Conservation (phyloP, 768 basidiomycete genomes). For the Leucocoprinus birnbaumii region DNA sequence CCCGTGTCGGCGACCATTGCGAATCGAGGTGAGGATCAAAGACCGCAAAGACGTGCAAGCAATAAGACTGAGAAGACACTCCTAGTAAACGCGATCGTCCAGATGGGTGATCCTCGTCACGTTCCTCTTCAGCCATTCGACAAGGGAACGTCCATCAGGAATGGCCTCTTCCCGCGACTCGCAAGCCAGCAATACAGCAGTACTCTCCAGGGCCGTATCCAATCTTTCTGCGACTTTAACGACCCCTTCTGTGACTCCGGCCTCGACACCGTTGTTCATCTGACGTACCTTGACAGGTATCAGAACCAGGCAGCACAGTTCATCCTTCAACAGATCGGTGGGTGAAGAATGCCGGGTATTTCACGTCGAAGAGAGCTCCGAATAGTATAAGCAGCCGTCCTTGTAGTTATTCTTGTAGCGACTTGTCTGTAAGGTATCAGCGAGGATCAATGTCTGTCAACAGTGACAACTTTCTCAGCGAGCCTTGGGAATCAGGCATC, state of each 20-base stretch:
- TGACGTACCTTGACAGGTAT: slow-evolving; percentile 24
- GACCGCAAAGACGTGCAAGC: neutral
- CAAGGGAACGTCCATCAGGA: slow-evolving; percentile 18
- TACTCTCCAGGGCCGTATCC: slow-evolving; percentile 21
- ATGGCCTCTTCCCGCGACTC: slow-evolving; percentile 20
- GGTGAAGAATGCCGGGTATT: slow-evolving; percentile 9
- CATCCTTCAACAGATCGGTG: slow-evolving; percentile 24
- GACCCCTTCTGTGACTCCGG: slow-evolving; percentile 29
- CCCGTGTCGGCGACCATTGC: slow-evolving; percentile 19
- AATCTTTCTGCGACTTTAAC: slow-evolving; percentile 23
- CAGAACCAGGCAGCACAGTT: slow-evolving; percentile 23
- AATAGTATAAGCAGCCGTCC: neutral
- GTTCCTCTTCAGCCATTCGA: slow-evolving; percentile 23
- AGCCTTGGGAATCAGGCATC: neutral
- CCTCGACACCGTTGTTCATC: slow-evolving; percentile 14
- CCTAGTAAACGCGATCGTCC: slow-evolving; percentile 23
- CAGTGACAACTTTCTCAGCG: neutral
- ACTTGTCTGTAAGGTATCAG: neutral
- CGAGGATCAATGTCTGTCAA: neutral
- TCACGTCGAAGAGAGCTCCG: slow-evolving; percentile 1
- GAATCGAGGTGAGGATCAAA: slow-evolving; percentile 11
- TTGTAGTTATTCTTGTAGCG: neutral
- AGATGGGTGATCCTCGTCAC: slow-evolving; percentile 26
- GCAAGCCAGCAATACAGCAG: slow-evolving; percentile 20
- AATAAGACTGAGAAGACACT: neutral